phyloP scores from a whole-genome alignment of 345 rosid genomes.

The Sonneratia caseolaris region DNA sequence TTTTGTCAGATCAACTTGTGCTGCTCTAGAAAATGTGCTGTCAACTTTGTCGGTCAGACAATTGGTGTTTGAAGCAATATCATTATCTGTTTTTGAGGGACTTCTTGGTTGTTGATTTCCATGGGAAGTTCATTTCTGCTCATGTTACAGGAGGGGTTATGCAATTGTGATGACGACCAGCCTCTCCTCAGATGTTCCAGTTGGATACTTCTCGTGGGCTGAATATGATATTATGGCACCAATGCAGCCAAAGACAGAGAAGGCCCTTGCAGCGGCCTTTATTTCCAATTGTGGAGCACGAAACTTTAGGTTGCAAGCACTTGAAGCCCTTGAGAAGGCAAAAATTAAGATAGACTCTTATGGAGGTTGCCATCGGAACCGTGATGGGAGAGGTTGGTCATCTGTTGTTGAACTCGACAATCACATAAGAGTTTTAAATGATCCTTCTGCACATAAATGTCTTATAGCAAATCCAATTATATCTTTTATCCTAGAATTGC shows the following conservation, averaged over 20 bases:
- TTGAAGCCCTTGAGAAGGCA: slow-evolving; percentile 51
- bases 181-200: slow-evolving; percentile 98
- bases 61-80: no score
- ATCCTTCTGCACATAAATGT: slow-evolving; percentile 12
- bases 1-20: no score
- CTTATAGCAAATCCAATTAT: background rate
- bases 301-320: slow-evolving; percentile 83
- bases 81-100: background rate
- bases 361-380: slow-evolving; percentile 79
- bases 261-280: slow-evolving; percentile 86
- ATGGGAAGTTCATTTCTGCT: background rate
- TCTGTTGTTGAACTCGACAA: background rate
- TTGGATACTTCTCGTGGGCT: slow-evolving; percentile 97
- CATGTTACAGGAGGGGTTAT: slow-evolving; percentile 57
- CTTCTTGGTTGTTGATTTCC: background rate
- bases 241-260: slow-evolving; percentile 69
- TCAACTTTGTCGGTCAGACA: no score
- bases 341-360: slow-evolving; percentile 69
- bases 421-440: background rate
- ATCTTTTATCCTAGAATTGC: background rate
- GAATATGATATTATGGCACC: slow-evolving; percentile 96
- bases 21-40: no score
- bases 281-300: slow-evolving; percentile 89
- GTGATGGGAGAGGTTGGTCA: slow-evolving; percentile 56
- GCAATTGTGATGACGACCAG: slow-evolving; percentile 88